These are phyloP conservation scores for Pythium rhizo-oryzae DNA, from an alignment of 352 stramenopile genomes.

Conservation along the genomic window DNA sequence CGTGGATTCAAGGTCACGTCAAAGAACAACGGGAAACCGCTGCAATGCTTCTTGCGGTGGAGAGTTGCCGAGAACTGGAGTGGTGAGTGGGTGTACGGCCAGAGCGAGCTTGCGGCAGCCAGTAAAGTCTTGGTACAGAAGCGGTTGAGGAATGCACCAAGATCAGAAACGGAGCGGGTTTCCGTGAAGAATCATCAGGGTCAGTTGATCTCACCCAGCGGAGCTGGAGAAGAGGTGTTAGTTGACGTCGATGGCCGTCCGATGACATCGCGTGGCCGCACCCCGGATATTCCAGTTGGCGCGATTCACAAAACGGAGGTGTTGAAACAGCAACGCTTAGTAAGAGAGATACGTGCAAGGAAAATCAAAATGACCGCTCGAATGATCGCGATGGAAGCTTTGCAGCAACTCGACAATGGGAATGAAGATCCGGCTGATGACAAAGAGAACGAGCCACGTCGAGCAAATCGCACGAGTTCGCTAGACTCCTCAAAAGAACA, in stretches of 20 bases:
- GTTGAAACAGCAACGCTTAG: slow-evolving; percentile 18
- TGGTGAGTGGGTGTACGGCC: slow-evolving; percentile 63
- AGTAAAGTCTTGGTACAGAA: slow-evolving; percentile 48
- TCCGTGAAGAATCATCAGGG: slow-evolving; percentile 59
- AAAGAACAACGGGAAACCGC: slow-evolving; percentile 27
- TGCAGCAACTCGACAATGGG: slow-evolving; percentile 37
- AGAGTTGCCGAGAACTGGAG: slow-evolving; percentile 58
- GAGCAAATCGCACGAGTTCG: slow-evolving; percentile 14
- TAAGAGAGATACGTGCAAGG: slow-evolving; percentile 29
- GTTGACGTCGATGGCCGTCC: background rate
- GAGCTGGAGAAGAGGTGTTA: slow-evolving; percentile 2
- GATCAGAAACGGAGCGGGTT: slow-evolving; percentile 31
- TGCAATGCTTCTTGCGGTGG: slow-evolving; percentile 42
- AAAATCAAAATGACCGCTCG: slow-evolving; percentile 50
- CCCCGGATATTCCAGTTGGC: background rate
- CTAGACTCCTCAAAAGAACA: background rate
- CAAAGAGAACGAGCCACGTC: slow-evolving; percentile 32
- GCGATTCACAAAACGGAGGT: slow-evolving; percentile 4
- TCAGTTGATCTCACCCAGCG: slow-evolving; percentile 45
- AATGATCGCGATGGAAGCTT: slow-evolving; percentile 60
- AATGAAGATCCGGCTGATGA: slow-evolving; percentile 10
- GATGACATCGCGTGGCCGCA: background rate
- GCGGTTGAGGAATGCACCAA: slow-evolving; percentile 35
- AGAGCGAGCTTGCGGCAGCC: slow-evolving; percentile 34
- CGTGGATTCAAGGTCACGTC: slow-evolving; percentile 33